Base-by-base conservation (phyloP, 2,329 filamentous ascomycete species). In the Fusarium euwallaceae region DNA sequence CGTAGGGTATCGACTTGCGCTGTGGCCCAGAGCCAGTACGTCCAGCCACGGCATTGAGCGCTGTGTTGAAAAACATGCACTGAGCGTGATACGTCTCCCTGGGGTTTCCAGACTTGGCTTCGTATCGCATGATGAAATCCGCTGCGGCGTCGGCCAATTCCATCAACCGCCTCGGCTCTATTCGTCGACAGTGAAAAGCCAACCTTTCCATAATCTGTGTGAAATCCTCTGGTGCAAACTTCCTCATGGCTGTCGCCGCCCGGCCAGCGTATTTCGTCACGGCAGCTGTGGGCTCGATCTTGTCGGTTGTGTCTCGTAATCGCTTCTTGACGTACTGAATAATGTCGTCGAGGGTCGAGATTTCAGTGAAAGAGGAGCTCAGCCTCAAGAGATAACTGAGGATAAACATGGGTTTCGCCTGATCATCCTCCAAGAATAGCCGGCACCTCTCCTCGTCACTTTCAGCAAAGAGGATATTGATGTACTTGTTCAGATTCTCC, bases 141-240 rank as follows among this genome's bases (percentile, higher is more conserved):
- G 78, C 76, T 8, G 79, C 77, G 10, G 77, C 60, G 1, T 79
- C 75, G 2, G 81, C 81, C 56, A 84, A 66, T 22, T 77, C 76
- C n/a, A 81, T 68, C 14, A 83, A 66, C 12, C 82, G 72, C 43
- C 82, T 79, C 8, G 82, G 80, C 62, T 84, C 82, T 37, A 82
- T 63, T 10, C 81, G 77, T 20, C 79, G 73, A 51, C 81, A 81
- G 59, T 83, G 82, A 20, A 74, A 65, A 22, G 76, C 75, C 10
- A 84, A 73, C 14, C 79, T 63, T 16, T 74, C 66, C 70, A 81
- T 74, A 20, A 78, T 68, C 17, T 73, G 63, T 32, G 64, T 66
- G 41, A 82, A 79, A 12, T 79, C 76, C 17, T 76, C 70, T 20
- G 74, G 61, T 8, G 72, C 66, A 45, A 79, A 72, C 12, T 45